Conservation (phyloP, 2,329 filamentous ascomycete genomes). For the Geoglossum cookeanum region DNA sequence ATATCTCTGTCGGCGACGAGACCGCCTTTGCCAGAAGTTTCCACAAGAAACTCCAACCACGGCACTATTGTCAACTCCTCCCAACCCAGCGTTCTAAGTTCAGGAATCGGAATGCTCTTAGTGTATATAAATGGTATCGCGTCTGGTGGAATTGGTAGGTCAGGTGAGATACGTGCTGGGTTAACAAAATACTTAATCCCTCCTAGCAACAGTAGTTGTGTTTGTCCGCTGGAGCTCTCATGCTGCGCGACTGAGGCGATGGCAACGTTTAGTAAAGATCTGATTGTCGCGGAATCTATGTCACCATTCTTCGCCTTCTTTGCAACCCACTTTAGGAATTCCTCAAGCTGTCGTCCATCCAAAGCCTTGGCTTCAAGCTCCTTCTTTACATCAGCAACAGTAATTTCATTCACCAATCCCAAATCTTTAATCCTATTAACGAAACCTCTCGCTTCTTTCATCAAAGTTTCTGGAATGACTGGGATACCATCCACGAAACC, state of each 20-base stretch:
- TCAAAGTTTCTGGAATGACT: conserved; percentile 59
- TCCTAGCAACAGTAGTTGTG: conserved; percentile 55
- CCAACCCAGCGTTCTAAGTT: conserved; percentile 74
- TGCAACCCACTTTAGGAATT: conserved; percentile 72
- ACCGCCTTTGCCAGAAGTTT: conserved; percentile 36
- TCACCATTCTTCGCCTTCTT: conserved; percentile 53
- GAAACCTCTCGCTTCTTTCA: conserved; percentile 47
- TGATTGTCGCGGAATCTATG: conserved; percentile 48
- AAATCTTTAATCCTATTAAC: conserved; percentile 66
- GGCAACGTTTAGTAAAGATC: conserved; percentile 57
- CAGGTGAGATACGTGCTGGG: conserved; percentile 60
- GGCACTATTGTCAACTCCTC: conserved; percentile 63
- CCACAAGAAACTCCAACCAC: conserved; percentile 71
- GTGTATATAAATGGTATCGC: conserved; percentile 79
- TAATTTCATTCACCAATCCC: conserved; percentile 73
- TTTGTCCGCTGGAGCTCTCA: conserved; percentile 28
- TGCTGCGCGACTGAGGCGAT: conserved; percentile 44
- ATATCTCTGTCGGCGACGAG: conserved; percentile 47
- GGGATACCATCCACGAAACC: conserved; percentile 74
- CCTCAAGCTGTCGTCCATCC: conserved; percentile 53
- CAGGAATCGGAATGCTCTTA: conserved; percentile 40
- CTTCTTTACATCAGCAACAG: conserved; percentile 63
- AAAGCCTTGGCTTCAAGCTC: conserved; percentile 72
- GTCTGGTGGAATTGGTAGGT: conserved; percentile 58
- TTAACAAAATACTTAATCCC: conserved; percentile 58